Evolutionary conservation across 1,284 basidiomycete species (phyloP), one percentile per base, ranked within the genome.

Genomic region (Microbotryomycetes sp.): DNA sequence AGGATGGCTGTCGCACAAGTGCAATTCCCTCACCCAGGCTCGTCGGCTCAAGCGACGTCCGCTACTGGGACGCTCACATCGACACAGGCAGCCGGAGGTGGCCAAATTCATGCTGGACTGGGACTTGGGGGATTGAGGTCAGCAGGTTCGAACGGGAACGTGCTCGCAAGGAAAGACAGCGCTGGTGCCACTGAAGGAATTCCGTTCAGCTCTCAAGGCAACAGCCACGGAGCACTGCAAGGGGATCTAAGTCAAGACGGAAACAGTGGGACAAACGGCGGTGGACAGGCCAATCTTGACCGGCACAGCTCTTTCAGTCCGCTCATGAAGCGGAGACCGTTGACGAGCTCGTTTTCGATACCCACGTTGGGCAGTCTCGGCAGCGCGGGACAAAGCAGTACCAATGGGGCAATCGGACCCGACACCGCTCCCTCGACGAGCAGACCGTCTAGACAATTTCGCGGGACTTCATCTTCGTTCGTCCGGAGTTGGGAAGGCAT

Each of bases 21-120:
- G 23, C 23, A 29, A 29, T 27, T 52, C 21, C 11, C 29, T 11
- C 9, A 24, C 26, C 24, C 28, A 35, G 15, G 62, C 57, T 24
- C 77, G 82, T 27, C 77, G 79, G 7, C 71, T 78, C n/a, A 52
- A 16, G n/a, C 27, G 46, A 21, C 11, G 2, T 48, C 26, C 18
- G 46, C 21, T 1, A 23, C 26, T 18, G 46, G 46, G 2, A 48
- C 11, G 11, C 21, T 21, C 46, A 26, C n/a, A 13, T 21, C 46
- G 46, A 15, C 21, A 11, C 46, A 23, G 46, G 46, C 21, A n/a
- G n/a, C n/a, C n/a, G n/a, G n/a, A n/a, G n/a, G n/a, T n/a, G n/a
- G n/a, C n/a, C n/a, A n/a, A n/a, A n/a, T n/a, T n/a, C n/a, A 41
- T 18, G 35, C 18, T 41, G 35, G 35, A 41, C 35, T 41, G 18